Conservation (phyloP, 1,139 yeast genomes). For the Barnettozyma hawaiiensis region DNA sequence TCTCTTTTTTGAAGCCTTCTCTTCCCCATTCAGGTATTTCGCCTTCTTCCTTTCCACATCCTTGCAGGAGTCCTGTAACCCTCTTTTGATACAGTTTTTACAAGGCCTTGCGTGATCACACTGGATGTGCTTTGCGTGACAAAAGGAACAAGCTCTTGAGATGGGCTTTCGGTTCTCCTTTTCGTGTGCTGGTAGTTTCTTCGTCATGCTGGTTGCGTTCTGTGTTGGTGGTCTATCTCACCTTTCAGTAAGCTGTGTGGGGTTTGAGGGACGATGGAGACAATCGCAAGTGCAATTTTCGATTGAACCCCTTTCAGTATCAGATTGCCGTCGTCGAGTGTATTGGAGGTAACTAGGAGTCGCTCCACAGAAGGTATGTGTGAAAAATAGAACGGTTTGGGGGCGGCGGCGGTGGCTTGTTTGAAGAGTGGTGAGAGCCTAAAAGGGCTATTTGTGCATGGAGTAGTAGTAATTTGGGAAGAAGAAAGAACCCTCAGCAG, state of each 20-base stretch:
- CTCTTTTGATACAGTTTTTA: constrained; percentile 59
- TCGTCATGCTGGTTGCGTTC: constrained; percentile 60
- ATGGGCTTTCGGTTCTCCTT: constrained; percentile 55
- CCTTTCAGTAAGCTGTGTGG: too few species aligned
- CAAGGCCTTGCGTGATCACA: constrained; percentile 59
- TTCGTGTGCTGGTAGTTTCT: constrained; percentile 47
- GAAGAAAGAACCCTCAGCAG: too few species aligned
- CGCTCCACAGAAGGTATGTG: too few species aligned
- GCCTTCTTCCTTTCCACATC: constrained; percentile 59
- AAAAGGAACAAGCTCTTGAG: constrained; percentile 61
- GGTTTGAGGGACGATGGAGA: background rate
- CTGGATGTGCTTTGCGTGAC: constrained; percentile 67
- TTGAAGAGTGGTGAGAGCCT: background rate
- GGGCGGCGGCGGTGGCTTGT: too few species aligned
- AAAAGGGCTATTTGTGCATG: background rate
- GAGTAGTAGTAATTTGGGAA: too few species aligned
- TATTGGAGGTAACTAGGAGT: too few species aligned
- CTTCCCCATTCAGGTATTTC: constrained; percentile 19
- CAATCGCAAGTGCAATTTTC: too few species aligned
- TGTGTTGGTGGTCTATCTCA: background rate
- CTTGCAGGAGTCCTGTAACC: constrained; percentile 47
- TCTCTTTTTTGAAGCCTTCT: constrained; percentile 6
- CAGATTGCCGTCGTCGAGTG: too few species aligned
- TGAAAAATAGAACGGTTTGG: too few species aligned
- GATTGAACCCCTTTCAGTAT: too few species aligned